These are phyloP conservation scores for Kregervanrija pseudodelftensis DNA, from an alignment of 805 yeast species.

Conservation along the genomic window DNA sequence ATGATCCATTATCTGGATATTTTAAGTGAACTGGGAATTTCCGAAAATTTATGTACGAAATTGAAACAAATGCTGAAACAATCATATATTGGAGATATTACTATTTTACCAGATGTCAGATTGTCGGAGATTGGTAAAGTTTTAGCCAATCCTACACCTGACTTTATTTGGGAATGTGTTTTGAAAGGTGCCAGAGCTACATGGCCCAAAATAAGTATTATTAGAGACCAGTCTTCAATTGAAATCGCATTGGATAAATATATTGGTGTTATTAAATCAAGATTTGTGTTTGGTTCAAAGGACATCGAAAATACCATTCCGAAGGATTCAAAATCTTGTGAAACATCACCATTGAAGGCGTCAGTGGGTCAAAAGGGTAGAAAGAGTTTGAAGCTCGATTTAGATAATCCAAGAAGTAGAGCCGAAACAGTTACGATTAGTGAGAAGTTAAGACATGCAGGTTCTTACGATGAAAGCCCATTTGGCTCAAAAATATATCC, in stretches of 20 bases:
- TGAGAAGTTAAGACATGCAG: constrained; percentile 48
- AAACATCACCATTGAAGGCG: neutral
- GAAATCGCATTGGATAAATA: constrained; percentile 83
- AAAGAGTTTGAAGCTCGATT: neutral
- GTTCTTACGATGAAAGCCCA: too few relatives aligned
- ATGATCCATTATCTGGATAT: constrained; percentile 71
- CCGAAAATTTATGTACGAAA: constrained; percentile 65
- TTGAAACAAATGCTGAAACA: constrained; percentile 73
- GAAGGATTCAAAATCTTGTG: neutral
- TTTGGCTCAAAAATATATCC: too few relatives aligned
- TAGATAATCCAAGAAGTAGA: neutral
- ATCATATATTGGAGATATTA: constrained; percentile 87
- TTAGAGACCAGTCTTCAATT: constrained; percentile 82
- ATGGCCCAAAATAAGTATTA: constrained; percentile 86
- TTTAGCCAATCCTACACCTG: constrained; percentile 76
- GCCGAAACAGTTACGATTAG: constrained; percentile 3
- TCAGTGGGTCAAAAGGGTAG: neutral
- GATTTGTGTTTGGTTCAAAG: constrained; percentile 37
- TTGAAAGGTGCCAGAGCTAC: constrained; percentile 85
- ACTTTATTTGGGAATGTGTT: constrained; percentile 60
- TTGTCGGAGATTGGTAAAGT: constrained; percentile 53
- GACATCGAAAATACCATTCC: neutral
- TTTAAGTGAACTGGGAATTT: constrained; percentile 67
- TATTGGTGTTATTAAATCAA: constrained; percentile 58
- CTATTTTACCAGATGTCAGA: constrained; percentile 75